phyloP scores from a whole-genome alignment of 345 rosid species.

The Corymbia maculata region DNA sequence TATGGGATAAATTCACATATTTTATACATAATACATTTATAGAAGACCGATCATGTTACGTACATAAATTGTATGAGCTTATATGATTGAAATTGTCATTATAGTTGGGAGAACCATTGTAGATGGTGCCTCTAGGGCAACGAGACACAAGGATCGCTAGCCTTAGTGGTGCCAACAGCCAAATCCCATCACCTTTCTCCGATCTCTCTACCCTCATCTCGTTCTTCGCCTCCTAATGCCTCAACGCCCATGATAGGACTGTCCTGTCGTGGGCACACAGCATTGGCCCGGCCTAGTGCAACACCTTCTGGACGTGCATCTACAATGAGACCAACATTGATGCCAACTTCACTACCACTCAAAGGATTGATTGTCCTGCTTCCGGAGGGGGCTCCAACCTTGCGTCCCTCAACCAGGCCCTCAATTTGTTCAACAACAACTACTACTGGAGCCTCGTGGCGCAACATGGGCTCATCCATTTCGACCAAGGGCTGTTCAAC shows the following conservation, averaged over 20 bases:
- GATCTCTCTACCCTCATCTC: slow-evolving; percentile 24
- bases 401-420: slow-evolving; percentile 18
- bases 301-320: slow-evolving; percentile 19
- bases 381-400: slow-evolving; percentile 19
- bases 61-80: not conserved
- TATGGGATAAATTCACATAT: not conserved
- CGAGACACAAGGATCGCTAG: slow-evolving; percentile 43
- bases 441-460: slow-evolving; percentile 14
- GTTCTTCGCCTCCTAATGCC: slow-evolving; percentile 21
- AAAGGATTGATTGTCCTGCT: slow-evolving; percentile 13
- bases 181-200: slow-evolving; percentile 25
- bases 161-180: slow-evolving; percentile 23
- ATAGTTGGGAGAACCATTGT: slow-evolving; percentile 22
- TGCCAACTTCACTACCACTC: slow-evolving; percentile 6
- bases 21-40: too few species aligned
- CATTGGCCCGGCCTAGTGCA: slow-evolving; percentile 17
- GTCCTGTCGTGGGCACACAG: slow-evolving; percentile 32
- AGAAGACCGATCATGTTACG: not conserved
- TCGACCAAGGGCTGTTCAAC: slow-evolving; percentile 33
- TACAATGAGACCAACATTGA: slow-evolving; percentile 35
- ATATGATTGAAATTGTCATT: not conserved
- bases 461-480: slow-evolving; percentile 30
- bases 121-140: slow-evolving; percentile 33
- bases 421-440: slow-evolving; percentile 12
- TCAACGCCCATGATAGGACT: slow-evolving; percentile 25